Evolutionary conservation across 805 yeast species (phyloP), one percentile per base, ranked within the genome.

Genomic region (Clavispora carvajalis): DNA sequence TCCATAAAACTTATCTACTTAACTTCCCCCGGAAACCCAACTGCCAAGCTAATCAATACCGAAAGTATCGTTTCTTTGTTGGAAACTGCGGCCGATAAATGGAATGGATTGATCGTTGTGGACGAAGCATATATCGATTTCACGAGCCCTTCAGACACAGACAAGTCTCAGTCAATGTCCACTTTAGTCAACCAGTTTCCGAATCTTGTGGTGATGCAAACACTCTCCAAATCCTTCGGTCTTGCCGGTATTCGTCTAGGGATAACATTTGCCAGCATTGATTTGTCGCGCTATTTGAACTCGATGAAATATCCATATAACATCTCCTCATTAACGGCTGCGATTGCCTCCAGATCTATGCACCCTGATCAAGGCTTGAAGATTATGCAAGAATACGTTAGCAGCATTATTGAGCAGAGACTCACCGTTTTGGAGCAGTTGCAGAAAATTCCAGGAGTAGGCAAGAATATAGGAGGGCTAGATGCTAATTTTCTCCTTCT

Each of bases 81-180:
- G 29, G 65, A 71, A 37, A 57, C 68, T 39, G 54, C 85, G 2
- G 65, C 70, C 31, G 64, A 61, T 5, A 55, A 64, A 39, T 81
- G 87, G 82, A 79, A 81, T 50, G 95, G 95, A 5, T 63, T 90
- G 21, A 77, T 93, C 7, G 83, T 91, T 13, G 80, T 87, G 2
- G 99, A 93, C 62, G 99, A 93, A 63, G 99, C 99, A 0, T 93
- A 93, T 59, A 77, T 93, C 39, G 99, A 93, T 59, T 93, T 93
- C 59, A 56, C 70, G 18, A 38, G 43, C 34, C 48, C 57, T 30
- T 41, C 49, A 25, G 39, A 40, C 16, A 37, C 41, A 3, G 42
- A 45, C 10, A 24, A 22, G 23, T 59, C 87, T 4, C 74, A 84
- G 7, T 86, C 96, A 0, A 59, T 81, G 50, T 74, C 89, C 8